These are phyloP conservation scores for Oxytropis ochrocephala DNA, from an alignment of 306 rosid genomes.

Conservation along the genomic window DNA sequence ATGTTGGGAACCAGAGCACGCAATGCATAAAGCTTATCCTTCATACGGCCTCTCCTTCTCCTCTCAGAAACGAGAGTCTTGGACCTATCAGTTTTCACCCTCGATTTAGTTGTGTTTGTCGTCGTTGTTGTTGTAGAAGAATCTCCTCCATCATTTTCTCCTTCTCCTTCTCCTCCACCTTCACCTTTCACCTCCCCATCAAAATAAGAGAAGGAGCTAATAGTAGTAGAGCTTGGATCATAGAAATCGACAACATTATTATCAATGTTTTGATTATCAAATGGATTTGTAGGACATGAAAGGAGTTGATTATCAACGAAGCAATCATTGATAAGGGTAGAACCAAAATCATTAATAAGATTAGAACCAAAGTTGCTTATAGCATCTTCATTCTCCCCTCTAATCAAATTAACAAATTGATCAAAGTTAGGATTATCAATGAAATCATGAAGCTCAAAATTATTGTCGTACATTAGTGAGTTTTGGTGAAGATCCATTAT, in stretches of 20 bases:
- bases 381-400: constrained; percentile 48
- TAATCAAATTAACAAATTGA: constrained; percentile 61
- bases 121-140: constrained; percentile 33
- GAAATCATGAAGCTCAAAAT: constrained; percentile 56
- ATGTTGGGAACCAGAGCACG: constrained; percentile 87
- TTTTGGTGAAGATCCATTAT: constrained; percentile 32
- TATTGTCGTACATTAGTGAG: constrained; percentile 21
- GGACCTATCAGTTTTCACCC: constrained; percentile 54
- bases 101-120: constrained; percentile 18
- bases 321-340: constrained; percentile 41
- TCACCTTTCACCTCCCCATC: constrained; percentile 26
- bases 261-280: constrained; percentile 6
- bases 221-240: constrained; percentile 36
- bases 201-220: constrained; percentile 40
- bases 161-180: constrained; percentile 31
- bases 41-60: constrained; percentile 74
- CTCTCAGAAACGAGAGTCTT: constrained; percentile 78
- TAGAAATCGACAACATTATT: constrained; percentile 20
- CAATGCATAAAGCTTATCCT: constrained; percentile 85
- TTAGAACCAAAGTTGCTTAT: constrained; percentile 36
- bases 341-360: constrained; percentile 21
- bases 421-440: constrained; percentile 49
- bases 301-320: constrained; percentile 30
- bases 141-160: constrained; percentile 25
- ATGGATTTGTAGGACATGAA: constrained; percentile 10